These are phyloP conservation scores for Novymonas esmeraldas DNA, from an alignment of 208 protist genomes.

Conservation along the genomic window DNA sequence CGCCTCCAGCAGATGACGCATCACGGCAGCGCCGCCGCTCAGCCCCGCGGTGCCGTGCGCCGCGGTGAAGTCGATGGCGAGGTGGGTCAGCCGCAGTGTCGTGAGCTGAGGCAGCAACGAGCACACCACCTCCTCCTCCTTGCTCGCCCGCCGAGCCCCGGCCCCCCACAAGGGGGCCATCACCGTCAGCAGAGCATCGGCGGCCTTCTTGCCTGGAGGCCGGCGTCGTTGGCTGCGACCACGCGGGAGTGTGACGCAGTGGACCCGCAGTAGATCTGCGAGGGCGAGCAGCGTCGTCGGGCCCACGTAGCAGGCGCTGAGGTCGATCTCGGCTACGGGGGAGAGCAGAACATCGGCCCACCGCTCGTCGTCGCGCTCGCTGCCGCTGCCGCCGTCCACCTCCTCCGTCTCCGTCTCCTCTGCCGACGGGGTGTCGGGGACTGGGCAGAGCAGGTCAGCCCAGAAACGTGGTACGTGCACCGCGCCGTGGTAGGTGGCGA, in stretches of 20 bases:
- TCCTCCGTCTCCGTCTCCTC: background rate
- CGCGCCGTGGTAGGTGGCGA: constrained; percentile 27
- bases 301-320: constrained; percentile 32
- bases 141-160: background rate
- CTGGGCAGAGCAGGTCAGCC: constrained; percentile 6
- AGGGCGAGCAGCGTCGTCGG: constrained; percentile 34
- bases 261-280: constrained; percentile 41
- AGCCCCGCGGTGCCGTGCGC: background rate
- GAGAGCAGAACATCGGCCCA: background rate
- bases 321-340: constrained; percentile 23
- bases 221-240: background rate
- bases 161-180: constrained; percentile 19
- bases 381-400: background rate
- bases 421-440: background rate
- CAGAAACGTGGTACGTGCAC: constrained; percentile 16
- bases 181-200: constrained; percentile 2
- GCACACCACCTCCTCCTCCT: constrained; percentile 14
- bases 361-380: background rate
- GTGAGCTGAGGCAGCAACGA: constrained; percentile 23
- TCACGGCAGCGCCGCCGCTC: constrained; percentile 18
- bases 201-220: background rate
- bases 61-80: constrained; percentile 17
- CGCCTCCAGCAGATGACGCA: constrained; percentile 36
- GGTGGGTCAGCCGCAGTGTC: constrained; percentile 11
- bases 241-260: constrained; percentile 4